Base-by-base conservation (phyloP, 129 eudicot species). In the Lonicera japonica region DNA sequence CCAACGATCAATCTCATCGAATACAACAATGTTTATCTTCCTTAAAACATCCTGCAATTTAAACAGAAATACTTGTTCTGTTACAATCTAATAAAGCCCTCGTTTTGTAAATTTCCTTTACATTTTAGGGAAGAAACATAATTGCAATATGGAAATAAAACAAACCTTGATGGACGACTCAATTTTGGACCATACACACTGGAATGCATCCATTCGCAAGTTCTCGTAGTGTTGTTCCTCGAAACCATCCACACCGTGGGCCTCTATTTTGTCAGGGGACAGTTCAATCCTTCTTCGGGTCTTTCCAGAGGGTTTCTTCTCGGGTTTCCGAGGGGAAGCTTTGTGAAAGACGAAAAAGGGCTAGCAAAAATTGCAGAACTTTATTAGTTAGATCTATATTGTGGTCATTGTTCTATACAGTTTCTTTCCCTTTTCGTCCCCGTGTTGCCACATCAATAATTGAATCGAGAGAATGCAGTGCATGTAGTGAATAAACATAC, bases 311-410 rank as follows among this genome's bases (percentile, higher is more conserved):
- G 76, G 6, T 61, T 74, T 82, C 24, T 59, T 77, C 34, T 25
- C 75, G 61, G 56, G 58, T 29, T 73, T 78, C 8, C 61, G 58
- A 17, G 20, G 29, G 16, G 88, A 75, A 16, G 88, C 86, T 69
- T 64, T 83, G 76, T 90, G 97, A 64, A 90, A 91, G 60, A 90
- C 74, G 66, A 76, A 86, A 70, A 90, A 90, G 1, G 92, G 92
- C 95, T 90, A 45, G 14, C n/a, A 45, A 45, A 15, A 45, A 45
- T 15, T 45, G 2, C 11, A 40, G 5, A 40, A 40, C 46, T 40
- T 5, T 5, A 40, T 5, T 40, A 40, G 46, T 40, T 11, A 40
- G 46, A 40, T 40, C 5, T 40, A 40, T 40, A 40, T 40, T 40
- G 5, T 40, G 11, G 11, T 11, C 46, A 40, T 40, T 5, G 11